phyloP scores from a whole-genome alignment of 2,329 filamentous ascomycete genomes.

The Sclerotinia glacialis region DNA sequence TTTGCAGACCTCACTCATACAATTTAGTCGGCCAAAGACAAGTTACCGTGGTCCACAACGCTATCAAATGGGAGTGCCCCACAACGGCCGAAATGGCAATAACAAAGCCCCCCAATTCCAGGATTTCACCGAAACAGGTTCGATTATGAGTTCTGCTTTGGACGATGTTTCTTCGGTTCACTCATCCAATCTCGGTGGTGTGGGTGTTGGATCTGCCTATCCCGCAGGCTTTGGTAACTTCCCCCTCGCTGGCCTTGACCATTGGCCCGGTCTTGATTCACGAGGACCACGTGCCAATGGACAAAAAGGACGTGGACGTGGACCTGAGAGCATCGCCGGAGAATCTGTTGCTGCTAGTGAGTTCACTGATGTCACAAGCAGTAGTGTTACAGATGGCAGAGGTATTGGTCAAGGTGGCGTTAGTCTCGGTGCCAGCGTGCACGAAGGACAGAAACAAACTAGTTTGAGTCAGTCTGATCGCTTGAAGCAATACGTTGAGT shows the following conservation, averaged over 20 bases:
- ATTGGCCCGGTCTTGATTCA: conserved; percentile 78
- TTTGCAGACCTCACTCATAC: conserved; percentile 89
- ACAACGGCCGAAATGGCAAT: conserved; percentile 38
- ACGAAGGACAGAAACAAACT: conserved; percentile 67
- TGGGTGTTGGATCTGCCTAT: conserved; percentile 75
- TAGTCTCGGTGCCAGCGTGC: conserved; percentile 78
- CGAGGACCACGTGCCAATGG: conserved; percentile 59
- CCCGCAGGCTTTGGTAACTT: conserved; percentile 96
- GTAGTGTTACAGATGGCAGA: conserved; percentile 73
- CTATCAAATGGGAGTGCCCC: conserved; percentile 72
- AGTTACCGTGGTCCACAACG: conserved; percentile 85
- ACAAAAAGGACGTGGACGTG: conserved; percentile 63
- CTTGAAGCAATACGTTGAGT: conserved; percentile 91
- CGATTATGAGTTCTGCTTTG: conserved; percentile 90
- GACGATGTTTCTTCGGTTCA: conserved; percentile 97
- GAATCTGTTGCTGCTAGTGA: conserved; percentile 92
- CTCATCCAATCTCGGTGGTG: conserved; percentile 83
- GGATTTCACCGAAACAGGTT: conserved; percentile 64
- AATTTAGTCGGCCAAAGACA: conserved; percentile 92
- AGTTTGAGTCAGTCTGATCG: conserved; percentile 83
- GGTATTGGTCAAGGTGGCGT: conserved; percentile 81
- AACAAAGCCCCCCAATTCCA: conserved; percentile 24
- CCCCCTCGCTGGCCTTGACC: conserved; percentile 56
- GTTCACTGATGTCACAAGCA: conserved; percentile 71
- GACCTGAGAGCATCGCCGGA: conserved; percentile 77